phyloP scores from a whole-genome alignment of 2,329 filamentous ascomycete species.

The Myriosclerotinia scirpicola region DNA sequence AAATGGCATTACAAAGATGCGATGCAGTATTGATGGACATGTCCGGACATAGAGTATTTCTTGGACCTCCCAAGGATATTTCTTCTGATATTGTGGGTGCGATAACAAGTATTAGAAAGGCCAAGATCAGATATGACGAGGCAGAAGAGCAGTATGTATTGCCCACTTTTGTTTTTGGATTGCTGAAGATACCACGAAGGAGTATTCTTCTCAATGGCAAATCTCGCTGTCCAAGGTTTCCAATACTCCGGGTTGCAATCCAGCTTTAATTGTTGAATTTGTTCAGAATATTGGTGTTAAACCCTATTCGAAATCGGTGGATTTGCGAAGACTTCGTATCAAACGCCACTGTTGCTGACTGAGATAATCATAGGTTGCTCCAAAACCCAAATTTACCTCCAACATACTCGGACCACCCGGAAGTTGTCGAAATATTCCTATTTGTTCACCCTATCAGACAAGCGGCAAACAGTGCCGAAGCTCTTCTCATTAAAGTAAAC shows the following conservation, averaged over 20 bases:
- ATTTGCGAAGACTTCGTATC: too few species aligned
- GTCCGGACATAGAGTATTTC: conserved; percentile 50
- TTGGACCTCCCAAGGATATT: conserved; percentile 47
- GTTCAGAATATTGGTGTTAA: neutral
- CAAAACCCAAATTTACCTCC: conserved; percentile 47
- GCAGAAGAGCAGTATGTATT: conserved; percentile 44
- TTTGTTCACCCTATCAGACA: conserved; percentile 57
- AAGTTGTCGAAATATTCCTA: conserved; percentile 54
- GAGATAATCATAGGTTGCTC: conserved; percentile 42
- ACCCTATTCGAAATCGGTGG: neutral
- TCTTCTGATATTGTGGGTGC: conserved; percentile 47
- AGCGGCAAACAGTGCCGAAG: conserved; percentile 50
- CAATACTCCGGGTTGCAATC: neutral
- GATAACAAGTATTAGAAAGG: conserved; percentile 45
- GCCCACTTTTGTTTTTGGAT: neutral
- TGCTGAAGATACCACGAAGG: neutral
- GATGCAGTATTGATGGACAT: conserved; percentile 56
- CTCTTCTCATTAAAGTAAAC: conserved; percentile 49
- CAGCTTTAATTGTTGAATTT: neutral
- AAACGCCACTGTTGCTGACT: neutral
- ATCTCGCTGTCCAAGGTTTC: neutral
- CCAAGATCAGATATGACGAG: conserved; percentile 49
- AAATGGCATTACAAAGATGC: conserved; percentile 46
- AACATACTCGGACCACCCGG: conserved; percentile 49
- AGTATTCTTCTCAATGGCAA: neutral